phyloP scores from a whole-genome alignment of 1,284 basidiomycete species.

The Phylloboletellus chloephorus region DNA sequence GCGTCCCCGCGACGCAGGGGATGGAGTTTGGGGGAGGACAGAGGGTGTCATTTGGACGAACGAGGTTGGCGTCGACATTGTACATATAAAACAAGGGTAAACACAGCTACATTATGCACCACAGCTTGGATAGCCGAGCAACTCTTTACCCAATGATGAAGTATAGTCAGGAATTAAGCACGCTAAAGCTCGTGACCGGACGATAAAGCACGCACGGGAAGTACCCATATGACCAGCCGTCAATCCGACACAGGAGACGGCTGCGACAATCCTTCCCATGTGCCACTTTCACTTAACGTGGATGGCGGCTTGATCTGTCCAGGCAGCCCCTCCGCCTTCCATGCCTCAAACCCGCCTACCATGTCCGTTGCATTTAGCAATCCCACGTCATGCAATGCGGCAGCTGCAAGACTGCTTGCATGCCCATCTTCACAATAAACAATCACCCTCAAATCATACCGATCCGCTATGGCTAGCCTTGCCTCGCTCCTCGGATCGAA shows the following conservation, averaged over 20 bases:
- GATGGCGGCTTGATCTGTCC: constrained; percentile 35
- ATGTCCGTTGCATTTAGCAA: constrained; percentile 69
- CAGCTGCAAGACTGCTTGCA: constrained; percentile 64
- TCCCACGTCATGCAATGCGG: constrained; percentile 59
- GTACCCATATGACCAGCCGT: too few species aligned
- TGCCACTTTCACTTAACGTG: constrained; percentile 26
- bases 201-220: background rate
- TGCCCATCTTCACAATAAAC: constrained; percentile 68
- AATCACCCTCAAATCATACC: constrained; percentile 66
- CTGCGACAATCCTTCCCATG: constrained; percentile 28
- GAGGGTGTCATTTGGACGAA: constrained; percentile 32
- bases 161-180: too few species aligned
- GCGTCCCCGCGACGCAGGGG: constrained; percentile 36
- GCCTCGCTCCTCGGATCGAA: constrained; percentile 61
- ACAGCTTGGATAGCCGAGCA: too few species aligned
- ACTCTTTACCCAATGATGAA: too few species aligned
- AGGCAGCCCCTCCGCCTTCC: constrained; percentile 61
- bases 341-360: constrained; percentile 64
- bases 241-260: constrained; percentile 23
- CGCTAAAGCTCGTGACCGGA: too few species aligned
- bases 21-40: constrained; percentile 26
- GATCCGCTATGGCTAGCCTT: constrained; percentile 56
- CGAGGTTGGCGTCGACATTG: constrained; percentile 21
- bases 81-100: constrained; percentile 21
- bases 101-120: too few species aligned